These are phyloP conservation scores for Podospora comata DNA, from an alignment of 495 filamentous ascomycete species.

Conservation along the genomic window DNA sequence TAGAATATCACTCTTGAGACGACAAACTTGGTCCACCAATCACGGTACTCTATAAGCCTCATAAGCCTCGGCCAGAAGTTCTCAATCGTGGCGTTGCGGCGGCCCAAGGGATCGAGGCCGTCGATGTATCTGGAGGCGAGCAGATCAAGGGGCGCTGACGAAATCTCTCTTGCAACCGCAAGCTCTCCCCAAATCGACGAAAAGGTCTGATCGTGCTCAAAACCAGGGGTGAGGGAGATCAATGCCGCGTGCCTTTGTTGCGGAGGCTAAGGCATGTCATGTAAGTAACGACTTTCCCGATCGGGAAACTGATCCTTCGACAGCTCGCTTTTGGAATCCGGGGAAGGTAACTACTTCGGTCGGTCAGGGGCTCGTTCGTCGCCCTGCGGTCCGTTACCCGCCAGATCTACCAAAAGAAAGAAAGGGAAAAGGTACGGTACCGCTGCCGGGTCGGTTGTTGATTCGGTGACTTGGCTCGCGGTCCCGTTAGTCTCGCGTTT, in stretches of 20 bases:
- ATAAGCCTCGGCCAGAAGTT: neutral
- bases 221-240: neutral
- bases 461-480: neutral
- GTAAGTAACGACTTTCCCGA: neutral
- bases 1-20: neutral
- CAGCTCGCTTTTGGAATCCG: neutral
- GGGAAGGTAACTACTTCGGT: neutral
- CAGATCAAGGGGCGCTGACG: constrained; percentile 10
- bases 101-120: neutral
- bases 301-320: neutral
- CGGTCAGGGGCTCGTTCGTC: neutral
- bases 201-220: neutral
- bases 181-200: neutral
- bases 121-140: neutral
- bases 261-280: neutral
- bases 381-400: constrained; percentile 1
- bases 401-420: neutral
- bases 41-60: neutral
- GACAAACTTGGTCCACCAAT: neutral
- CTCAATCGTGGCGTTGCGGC: neutral
- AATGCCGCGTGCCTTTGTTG: neutral
- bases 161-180: neutral
- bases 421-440: neutral
- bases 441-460: neutral
- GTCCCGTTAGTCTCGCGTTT: constrained; percentile 14